phyloP scores from a whole-genome alignment of 495 filamentous ascomycete species.

The Amorphotheca resinae region DNA sequence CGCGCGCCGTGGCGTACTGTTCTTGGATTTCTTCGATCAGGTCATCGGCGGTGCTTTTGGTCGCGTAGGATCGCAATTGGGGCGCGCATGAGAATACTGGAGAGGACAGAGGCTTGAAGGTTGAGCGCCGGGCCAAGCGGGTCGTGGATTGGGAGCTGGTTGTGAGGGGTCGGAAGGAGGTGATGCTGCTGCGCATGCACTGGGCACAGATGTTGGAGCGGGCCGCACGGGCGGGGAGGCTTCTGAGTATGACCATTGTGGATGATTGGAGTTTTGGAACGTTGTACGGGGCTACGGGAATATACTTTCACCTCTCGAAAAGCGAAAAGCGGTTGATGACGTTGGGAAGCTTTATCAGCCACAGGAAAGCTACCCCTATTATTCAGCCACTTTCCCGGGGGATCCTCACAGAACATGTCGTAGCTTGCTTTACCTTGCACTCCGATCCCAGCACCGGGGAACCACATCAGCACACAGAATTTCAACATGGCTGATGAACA shows the following conservation, averaged over 20 bases:
- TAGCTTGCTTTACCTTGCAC: too few species aligned
- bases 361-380: too few species aligned
- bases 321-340: neutral
- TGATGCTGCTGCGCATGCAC: conserved; percentile 4
- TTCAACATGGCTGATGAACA: conserved; percentile 4
- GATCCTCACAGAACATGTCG: too few species aligned
- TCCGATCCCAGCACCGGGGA: too few species aligned
- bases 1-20: conserved; percentile 34
- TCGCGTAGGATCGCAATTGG: conserved; percentile 14
- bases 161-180: neutral
- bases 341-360: neutral
- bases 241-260: conserved; percentile 12
- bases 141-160: neutral
- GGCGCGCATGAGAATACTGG: neutral
- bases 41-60: conserved; percentile 26
- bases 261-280: neutral
- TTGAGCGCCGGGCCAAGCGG: neutral
- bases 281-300: neutral
- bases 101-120: neutral
- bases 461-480: neutral
- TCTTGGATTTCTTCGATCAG: conserved; percentile 33
- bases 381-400: too few species aligned
- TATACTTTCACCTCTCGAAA: too few species aligned
- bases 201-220: conserved; percentile 1
- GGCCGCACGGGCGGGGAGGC: conserved; percentile 2